These are phyloP conservation scores for Apiospora koreana DNA, from an alignment of 2,329 filamentous ascomycete species.

Conservation along the genomic window DNA sequence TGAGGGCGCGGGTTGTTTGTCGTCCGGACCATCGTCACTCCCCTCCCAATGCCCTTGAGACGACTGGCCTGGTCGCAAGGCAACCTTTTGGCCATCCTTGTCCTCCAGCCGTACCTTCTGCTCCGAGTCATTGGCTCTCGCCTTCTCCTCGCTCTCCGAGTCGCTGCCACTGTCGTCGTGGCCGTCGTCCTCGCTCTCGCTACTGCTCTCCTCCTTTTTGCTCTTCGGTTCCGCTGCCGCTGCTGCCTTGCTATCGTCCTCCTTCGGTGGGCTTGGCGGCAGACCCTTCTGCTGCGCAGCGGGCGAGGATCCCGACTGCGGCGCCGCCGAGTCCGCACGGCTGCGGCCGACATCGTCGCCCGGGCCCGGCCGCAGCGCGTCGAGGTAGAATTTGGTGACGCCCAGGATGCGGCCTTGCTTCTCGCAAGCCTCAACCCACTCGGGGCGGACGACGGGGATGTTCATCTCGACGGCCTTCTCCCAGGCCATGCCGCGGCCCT, in stretches of 20 bases:
- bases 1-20: constrained; percentile 43
- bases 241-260: constrained; percentile 12
- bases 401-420: constrained; percentile 88
- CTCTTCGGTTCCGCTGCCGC: constrained; percentile 10
- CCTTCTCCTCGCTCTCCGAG: constrained; percentile 33
- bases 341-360: constrained; percentile 33
- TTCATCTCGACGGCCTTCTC: constrained; percentile 98
- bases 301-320: constrained; percentile 26
- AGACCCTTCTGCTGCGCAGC: constrained; percentile 33
- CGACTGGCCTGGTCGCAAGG: constrained; percentile 42
- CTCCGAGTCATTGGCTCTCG: constrained; percentile 41
- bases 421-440: constrained; percentile 98
- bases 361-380: constrained; percentile 63
- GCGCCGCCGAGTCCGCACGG: constrained; percentile 9
- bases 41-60: constrained; percentile 23
- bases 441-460: constrained; percentile 92
- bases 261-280: constrained; percentile 25
- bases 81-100: constrained; percentile 54
- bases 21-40: constrained; percentile 34
- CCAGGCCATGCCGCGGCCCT: constrained; percentile 86
- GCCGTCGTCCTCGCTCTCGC: constrained; percentile 19
- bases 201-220: constrained; percentile 21
- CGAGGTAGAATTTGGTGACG: constrained; percentile 93
- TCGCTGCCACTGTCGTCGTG: constrained; percentile 25
- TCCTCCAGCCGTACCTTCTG: constrained; percentile 60